Evolutionary conservation across 345 rosid genomes (phyloP), one percentile per base, ranked within the genome.

Genomic region (Mangifera indica): DNA sequence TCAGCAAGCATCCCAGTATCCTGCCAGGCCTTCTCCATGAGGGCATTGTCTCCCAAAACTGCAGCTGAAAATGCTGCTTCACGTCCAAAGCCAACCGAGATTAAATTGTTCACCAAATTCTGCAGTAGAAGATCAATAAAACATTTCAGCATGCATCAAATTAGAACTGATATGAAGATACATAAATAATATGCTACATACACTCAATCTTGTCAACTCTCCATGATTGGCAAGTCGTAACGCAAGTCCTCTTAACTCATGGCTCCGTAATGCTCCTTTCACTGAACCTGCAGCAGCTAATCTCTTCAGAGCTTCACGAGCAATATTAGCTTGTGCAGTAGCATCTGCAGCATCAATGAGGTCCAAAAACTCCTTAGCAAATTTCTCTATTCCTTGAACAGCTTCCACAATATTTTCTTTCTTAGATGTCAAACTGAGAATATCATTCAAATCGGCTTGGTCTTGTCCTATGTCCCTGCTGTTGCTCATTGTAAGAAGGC

Each of bases 1-100:
- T 95, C 99, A n/a, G 98, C 92, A 45, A 91, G 96, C 99, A 95
- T 95, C 76, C 99, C 99, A 0, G 98, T 92, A 66, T 95, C 99
- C 84, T 89, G 94, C 99, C 99, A 95, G 25, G 96, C 94, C 81
- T 87, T 92, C 80, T 93, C 99, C 99, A 95, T 91, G 75, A 95
- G 93, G 60, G 91, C 94, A 79, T 93, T 93, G 84, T 95, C 99
- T 49, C 97, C 98, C 78, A 95, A 76, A 75, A 95, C 86, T 56
- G 98, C 97, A 71, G 96, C 97, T 58, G 99, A 73, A 84, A 95
- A 95, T 66, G 99, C 94, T 63, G 97, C 97, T 85, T 95, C 98
- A 53, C 94, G 85, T 63, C 99, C 99, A 77, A 87, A 84, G 72
- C 99, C 99, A 40, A 86, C 77, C n/a, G 97, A 85, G 77, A 91